Evolutionary conservation across 805 yeast species (phyloP).

Genomic region (Yarrowia yakushimensis): DNA sequence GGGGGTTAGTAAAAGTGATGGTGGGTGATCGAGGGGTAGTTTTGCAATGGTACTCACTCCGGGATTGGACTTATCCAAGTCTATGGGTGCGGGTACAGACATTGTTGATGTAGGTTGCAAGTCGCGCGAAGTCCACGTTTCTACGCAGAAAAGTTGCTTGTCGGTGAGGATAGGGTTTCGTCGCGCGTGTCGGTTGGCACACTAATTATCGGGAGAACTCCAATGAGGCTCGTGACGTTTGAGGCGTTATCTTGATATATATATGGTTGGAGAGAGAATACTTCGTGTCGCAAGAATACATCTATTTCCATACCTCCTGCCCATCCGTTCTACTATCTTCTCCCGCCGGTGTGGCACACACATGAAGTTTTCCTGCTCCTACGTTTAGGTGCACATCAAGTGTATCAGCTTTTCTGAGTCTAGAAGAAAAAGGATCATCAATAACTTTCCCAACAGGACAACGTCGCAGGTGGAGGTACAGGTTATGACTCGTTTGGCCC

Average conservation of each 20-base stretch:
- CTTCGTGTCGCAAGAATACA: neutral
- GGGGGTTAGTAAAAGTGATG: neutral
- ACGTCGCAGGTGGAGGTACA: neutral
- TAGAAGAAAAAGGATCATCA: neutral
- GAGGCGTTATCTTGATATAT: neutral
- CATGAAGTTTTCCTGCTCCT: slow-evolving; percentile 3
- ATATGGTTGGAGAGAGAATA: neutral
- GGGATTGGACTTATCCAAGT: slow-evolving; percentile 24
- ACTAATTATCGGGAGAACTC: neutral
- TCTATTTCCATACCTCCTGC: no score
- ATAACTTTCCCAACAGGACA: neutral
- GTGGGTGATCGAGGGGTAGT: neutral
- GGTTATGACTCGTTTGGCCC: neutral
- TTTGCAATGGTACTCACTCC: slow-evolving; percentile 5
- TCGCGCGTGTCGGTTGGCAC: slow-evolving; percentile 11
- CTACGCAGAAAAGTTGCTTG: slow-evolving; percentile 19
- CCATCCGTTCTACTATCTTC: no score
- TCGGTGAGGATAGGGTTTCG: slow-evolving; percentile 21
- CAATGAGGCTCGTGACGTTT: neutral
- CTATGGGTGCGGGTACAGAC: slow-evolving; percentile 23
- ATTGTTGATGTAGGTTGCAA: slow-evolving; percentile 13
- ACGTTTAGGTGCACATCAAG: neutral
- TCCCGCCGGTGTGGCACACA: neutral
- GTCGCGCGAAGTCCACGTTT: slow-evolving; percentile 24
- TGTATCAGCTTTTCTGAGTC: neutral